Base-by-base conservation (phyloP, 495 filamentous ascomycete species). In the Baudoinia panamericana region DNA sequence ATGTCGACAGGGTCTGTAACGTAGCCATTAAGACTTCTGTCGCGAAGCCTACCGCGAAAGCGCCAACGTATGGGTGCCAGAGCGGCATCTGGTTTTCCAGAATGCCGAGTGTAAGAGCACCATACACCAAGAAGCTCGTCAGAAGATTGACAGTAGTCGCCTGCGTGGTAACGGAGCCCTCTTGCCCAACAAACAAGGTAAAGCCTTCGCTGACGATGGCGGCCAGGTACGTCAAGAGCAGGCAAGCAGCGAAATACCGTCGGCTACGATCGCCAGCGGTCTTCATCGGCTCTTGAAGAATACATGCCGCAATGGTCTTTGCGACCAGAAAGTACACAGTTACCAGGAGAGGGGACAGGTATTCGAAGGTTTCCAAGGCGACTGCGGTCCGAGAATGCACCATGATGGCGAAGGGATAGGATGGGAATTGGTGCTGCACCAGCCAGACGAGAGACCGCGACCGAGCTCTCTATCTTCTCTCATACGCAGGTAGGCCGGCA, bases 31-130 rank as follows among this genome's bases (percentile, higher is more conserved):
- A 27, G 7, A 46, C 18, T 24, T 51, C 48, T 11, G 35, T 15
- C 1, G 29, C 22, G 9, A 41, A 16, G 13, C 30, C 48, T 1
- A 39, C n/a, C 19, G 27, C n/a, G 15, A 22, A 45, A 8, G 42
- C 23, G 2, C 36, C 36, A 18, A 37, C 15, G 19, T 41, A 46
- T 4, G 36, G 48, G 21, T 46, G 29, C 48, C 48, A 51, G 12
- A 51, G 2, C 7, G 38, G 42, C n/a, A 9, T 30, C 12, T 19
- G 19, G 15, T 24, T 37, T 21, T 46, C 48, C 12, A 25, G 12
- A 5, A 51, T n/a, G 11, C 42, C 42, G 0, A 51, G 4, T 2
- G 22, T 18, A 6, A 51, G 25, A n/a, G 30, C 41, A 7, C 30
- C 37, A 26, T 51, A 51, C n/a, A 28, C 35, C 24, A 46, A 24